Conservation (phyloP, 495 filamentous ascomycete species). For the Penicillium coprophilum region DNA sequence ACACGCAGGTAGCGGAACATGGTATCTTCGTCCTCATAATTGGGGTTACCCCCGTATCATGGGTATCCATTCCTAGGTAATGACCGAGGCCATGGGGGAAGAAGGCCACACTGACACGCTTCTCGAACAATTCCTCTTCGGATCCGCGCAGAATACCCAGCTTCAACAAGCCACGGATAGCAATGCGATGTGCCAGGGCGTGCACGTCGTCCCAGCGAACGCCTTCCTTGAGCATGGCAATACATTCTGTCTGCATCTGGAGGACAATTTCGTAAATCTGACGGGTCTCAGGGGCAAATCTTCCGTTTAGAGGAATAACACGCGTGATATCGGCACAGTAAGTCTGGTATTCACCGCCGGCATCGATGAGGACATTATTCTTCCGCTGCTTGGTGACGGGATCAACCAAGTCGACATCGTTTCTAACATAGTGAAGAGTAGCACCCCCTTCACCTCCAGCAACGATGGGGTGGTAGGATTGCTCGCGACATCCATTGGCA, state of each 20-base stretch:
- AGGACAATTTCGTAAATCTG: constrained; percentile 85
- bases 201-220: constrained; percentile 87
- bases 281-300: constrained; percentile 67
- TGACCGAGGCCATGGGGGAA: constrained; percentile 92
- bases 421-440: constrained; percentile 85
- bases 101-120: constrained; percentile 78
- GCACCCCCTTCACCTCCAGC: constrained; percentile 74
- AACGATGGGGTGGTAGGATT: constrained; percentile 84
- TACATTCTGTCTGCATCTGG: constrained; percentile 78
- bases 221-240: constrained; percentile 69
- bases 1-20: constrained; percentile 87
- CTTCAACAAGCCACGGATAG: constrained; percentile 73
- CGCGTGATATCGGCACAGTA: constrained; percentile 92
- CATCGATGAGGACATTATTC: constrained; percentile 77
- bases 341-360: constrained; percentile 73
- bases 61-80: constrained; percentile 92
- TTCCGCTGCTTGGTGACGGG: constrained; percentile 51
- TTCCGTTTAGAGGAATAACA: constrained; percentile 78
- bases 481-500: constrained; percentile 67
- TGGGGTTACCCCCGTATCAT: constrained; percentile 88
- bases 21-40: constrained; percentile 78
- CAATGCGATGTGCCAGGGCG: constrained; percentile 71
- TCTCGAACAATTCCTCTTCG: constrained; percentile 68
- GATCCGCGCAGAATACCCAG: constrained; percentile 73
- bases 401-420: constrained; percentile 60